Percentiles rank a stretch among this genome's conserved stretches.
Conservation (phyloP, 2,329 filamentous ascomycete species). For the Pseudonectria buxi region DNA sequence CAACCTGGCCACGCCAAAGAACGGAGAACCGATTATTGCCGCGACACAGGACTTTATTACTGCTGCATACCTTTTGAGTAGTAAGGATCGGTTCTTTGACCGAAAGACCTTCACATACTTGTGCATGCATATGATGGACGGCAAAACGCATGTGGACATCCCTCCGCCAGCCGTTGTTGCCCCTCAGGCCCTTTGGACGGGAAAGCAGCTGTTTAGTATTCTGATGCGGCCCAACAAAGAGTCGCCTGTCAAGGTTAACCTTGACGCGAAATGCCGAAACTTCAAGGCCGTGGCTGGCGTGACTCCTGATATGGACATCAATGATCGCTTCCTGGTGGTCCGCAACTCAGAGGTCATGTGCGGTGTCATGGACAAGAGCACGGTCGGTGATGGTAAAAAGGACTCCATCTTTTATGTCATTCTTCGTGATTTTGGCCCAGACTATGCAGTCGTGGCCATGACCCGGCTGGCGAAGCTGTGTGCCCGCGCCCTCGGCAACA, state of each 20-base stretch:
- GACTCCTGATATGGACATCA: conserved; percentile 67
- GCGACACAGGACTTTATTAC: conserved; percentile 99
- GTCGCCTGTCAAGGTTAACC: conserved; percentile 78
- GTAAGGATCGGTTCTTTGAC: conserved; percentile 89
- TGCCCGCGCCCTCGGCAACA: conserved; percentile 78
- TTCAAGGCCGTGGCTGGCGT: conserved; percentile 57
- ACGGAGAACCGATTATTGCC: conserved; percentile 95
- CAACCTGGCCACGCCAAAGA: conserved; percentile 92
- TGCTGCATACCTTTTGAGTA: conserved; percentile 81
- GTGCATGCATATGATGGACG: conserved; percentile 89
- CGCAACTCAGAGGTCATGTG: conserved; percentile 98
- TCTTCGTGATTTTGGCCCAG: conserved; percentile 86
- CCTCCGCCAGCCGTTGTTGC: conserved; percentile 83
- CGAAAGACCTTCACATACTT: conserved; percentile 82
- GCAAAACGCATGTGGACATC: conserved; percentile 69
- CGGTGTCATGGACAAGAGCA: conserved; percentile 95
- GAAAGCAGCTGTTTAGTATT: conserved; percentile 92
- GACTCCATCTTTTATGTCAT: conserved; percentile 97
- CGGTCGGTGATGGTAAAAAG: conserved; percentile 95
- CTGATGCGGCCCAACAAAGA: conserved; percentile 81
- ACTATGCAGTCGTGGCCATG: conserved; percentile 85
- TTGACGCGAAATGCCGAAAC: conserved; percentile 86
- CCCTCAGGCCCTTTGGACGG: conserved; percentile 85
- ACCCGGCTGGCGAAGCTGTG: conserved; percentile 88
- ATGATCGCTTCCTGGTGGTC: conserved; percentile 86